phyloP scores from a whole-genome alignment of 495 filamentous ascomycete species.

The Gamarada debralockiae region DNA sequence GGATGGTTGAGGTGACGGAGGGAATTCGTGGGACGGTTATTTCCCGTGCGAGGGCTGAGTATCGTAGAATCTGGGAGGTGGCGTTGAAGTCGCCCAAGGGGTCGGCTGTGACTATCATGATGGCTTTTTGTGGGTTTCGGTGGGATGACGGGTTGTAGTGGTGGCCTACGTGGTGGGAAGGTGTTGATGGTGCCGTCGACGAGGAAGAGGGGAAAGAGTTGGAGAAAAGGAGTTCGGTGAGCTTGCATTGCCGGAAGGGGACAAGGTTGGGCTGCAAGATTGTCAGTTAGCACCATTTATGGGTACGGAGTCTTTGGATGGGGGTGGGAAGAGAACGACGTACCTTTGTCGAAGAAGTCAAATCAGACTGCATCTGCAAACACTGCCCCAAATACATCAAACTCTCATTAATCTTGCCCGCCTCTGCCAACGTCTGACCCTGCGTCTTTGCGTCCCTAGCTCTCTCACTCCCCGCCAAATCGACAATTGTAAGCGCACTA shows the following conservation, averaged over 20 bases:
- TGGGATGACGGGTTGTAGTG: constrained; percentile 27
- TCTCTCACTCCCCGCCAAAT: constrained; percentile 91
- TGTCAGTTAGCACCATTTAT: no score
- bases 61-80: constrained; percentile 92
- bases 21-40: constrained; percentile 88
- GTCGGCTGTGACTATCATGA: constrained; percentile 97
- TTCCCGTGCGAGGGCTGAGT: constrained; percentile 90
- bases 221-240: constrained; percentile 93
- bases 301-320: no score
- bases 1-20: constrained; percentile 52
- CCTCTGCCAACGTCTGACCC: constrained; percentile 87
- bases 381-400: constrained; percentile 98
- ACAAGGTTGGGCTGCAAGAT: constrained; percentile 72
- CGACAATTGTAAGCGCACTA: constrained; percentile 82
- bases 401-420: constrained; percentile 96
- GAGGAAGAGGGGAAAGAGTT: constrained; percentile 80
- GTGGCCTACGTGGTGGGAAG: constrained; percentile 4
- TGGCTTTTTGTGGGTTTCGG: constrained; percentile 73
- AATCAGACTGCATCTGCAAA: constrained; percentile 88
- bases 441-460: constrained; percentile 91
- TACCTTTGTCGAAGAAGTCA: constrained; percentile 72
- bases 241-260: constrained; percentile 92
- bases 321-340: constrained; percentile 14
- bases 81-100: constrained; percentile 93
- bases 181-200: constrained; percentile 22